Evolutionary conservation across 768 basidiomycete genomes (phyloP).

Genomic region (Leucosporidium scottii): DNA sequence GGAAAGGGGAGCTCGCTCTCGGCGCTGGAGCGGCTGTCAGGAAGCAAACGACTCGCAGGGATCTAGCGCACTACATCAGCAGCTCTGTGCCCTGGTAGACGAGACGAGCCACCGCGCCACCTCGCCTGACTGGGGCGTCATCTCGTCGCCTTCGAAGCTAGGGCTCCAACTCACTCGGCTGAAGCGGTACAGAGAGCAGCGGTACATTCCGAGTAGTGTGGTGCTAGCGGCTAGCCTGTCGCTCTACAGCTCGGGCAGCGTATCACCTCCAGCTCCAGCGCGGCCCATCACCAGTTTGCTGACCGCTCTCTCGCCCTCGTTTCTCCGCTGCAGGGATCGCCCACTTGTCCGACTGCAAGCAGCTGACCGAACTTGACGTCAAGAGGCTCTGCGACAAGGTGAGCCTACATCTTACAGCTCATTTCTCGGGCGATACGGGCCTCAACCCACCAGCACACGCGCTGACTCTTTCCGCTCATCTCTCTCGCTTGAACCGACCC

Average conservation of each 20-base stretch:
- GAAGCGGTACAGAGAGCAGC: not conserved
- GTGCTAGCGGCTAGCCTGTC: too few relatives aligned
- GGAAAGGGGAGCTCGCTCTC: not conserved
- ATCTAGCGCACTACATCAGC: not conserved
- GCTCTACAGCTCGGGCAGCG: not conserved
- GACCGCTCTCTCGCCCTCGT: not conserved
- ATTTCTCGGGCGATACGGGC: not conserved
- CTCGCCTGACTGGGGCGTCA: too few relatives aligned
- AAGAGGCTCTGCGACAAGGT: conserved; percentile 99
- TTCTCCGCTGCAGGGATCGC: conserved; percentile 59
- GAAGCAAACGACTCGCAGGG: too few relatives aligned
- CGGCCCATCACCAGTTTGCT: not conserved
- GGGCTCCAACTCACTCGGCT: not conserved
- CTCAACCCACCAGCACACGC: not conserved
- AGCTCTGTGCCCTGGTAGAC: not conserved
- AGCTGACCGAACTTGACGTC: conserved; percentile 86
- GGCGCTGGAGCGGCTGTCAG: not conserved
- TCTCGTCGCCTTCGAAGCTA: not conserved
- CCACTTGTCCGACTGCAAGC: conserved; percentile 94
- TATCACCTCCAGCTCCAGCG: not conserved
- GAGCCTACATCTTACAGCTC: conserved; percentile 37
- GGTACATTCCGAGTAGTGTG: not conserved
- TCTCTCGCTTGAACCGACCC: not conserved
- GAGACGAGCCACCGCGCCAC: too few relatives aligned
- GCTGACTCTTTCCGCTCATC: not conserved